Percentiles rank a stretch among this genome's conserved stretches.
Evolutionary conservation across 2,329 filamentous ascomycete species (phyloP).

Genomic region (Leptographium wingfieldii): DNA sequence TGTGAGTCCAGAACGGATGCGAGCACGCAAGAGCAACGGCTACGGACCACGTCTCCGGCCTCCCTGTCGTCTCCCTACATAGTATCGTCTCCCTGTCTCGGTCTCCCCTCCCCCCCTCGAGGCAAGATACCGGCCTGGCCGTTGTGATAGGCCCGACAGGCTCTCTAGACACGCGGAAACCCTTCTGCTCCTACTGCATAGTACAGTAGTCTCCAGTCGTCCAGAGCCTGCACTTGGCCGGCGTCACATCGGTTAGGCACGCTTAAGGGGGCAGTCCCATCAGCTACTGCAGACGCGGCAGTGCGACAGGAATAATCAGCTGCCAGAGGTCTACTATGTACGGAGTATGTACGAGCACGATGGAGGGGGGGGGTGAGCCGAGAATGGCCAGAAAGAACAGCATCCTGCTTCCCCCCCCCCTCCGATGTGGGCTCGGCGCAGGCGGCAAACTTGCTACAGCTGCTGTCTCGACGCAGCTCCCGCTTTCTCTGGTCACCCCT

Average conservation of each 20-base stretch:
- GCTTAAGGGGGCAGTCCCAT: background rate
- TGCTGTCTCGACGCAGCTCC: background rate
- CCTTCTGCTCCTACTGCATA: background rate
- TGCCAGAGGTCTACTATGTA: background rate
- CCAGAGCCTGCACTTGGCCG: background rate
- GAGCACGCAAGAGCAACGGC: too few relatives aligned
- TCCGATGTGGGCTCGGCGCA: background rate
- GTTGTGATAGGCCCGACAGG: too few relatives aligned
- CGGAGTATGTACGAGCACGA: too few relatives aligned
- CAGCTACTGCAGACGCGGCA: background rate
- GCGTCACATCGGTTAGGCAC: slow-evolving; percentile 1
- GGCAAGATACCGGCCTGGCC: too few relatives aligned
- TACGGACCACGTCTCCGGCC: background rate
- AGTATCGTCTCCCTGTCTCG: background rate
- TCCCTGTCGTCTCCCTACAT: background rate
- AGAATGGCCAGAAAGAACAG: background rate
- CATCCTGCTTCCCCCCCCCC: background rate
- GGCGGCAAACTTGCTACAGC: background rate
- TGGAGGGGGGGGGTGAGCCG: background rate
- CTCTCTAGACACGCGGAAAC: too few relatives aligned
- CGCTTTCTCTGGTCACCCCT: background rate
- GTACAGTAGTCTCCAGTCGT: background rate
- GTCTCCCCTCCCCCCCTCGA: background rate
- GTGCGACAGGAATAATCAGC: background rate
- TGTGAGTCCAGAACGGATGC: background rate